Base-by-base conservation (phyloP, 257 asterid species). In the Mitragyna speciosa region DNA sequence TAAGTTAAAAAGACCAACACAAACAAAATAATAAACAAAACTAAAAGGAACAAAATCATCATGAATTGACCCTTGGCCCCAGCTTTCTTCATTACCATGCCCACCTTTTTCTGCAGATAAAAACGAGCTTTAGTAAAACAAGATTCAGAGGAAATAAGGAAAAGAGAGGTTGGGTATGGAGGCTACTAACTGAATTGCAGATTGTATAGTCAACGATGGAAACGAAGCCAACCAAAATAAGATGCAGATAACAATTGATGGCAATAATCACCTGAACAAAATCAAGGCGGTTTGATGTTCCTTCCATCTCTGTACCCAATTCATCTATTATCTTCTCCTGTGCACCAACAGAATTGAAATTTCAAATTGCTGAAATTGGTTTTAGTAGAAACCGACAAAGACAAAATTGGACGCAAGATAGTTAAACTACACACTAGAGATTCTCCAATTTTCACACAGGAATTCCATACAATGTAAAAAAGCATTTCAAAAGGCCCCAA, bases 61-160 rank as follows among this genome's bases (percentile, higher is more conserved):
- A 93, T 93, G 63, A 87, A 47, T 81, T 95, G 99, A 83, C 99
- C 99, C 90, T 95, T 95, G 63, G 89, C 91, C 33, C 97, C 89
- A 6, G 99, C 98, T 90, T 95, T 95, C 92, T 95, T 95, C 99
- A 95, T 90, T 65, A 95, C 91, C 94, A 95, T 87, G 28, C 84
- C 97, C 45, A 95, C 96, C 87, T 88, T 95, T 91, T 95, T 93
- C 99, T 95, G 97, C 87, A 88, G 51, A 7, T 52, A 80, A 52
- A 76, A 36, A 26, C 33, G 31, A 47, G 81, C 33, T 65, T 28
- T 41, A 56, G 17, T 77, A 12, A 16, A 73, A 52, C 1, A 48
- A 30, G 56, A 51, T 30, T 30, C 33, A 54, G 64, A 51, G 39
- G 68, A 58, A 19, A 58, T 20, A 31, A 31, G 31, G 16, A 28